phyloP scores from a whole-genome alignment of 495 filamentous ascomycete genomes.

The Articulospora tetracladia region DNA sequence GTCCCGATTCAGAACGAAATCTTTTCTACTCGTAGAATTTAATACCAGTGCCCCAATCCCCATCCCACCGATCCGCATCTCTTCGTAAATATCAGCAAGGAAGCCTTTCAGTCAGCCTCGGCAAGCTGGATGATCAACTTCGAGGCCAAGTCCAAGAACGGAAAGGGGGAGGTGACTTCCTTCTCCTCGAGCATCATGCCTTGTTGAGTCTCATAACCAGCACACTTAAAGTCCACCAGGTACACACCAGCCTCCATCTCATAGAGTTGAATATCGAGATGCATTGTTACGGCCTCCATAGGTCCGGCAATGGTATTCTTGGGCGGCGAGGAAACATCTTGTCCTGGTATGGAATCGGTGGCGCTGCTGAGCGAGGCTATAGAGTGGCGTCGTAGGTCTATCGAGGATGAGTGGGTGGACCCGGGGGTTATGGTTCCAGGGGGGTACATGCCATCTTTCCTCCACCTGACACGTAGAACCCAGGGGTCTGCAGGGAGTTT shows the following conservation, averaged over 20 bases:
- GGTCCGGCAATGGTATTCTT: constrained; percentile 30
- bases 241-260: constrained; percentile 90
- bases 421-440: constrained; percentile 26
- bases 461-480: constrained; percentile 88
- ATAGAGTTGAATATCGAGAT: constrained; percentile 95
- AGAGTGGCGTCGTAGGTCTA: constrained; percentile 27
- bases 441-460: constrained; percentile 65
- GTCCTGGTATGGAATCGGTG: constrained; percentile 20
- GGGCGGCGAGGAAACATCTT: constrained; percentile 25
- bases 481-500: constrained; percentile 89
- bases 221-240: constrained; percentile 97
- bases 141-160: constrained; percentile 72
- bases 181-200: constrained; percentile 62
- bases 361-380: constrained; percentile 32
- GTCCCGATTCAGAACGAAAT: neutral
- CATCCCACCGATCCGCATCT: neutral
- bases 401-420: constrained; percentile 26
- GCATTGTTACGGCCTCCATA: constrained; percentile 67
- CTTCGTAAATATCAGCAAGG: neutral
- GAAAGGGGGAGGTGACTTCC: constrained; percentile 70
- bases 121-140: constrained; percentile 73
- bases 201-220: constrained; percentile 82
- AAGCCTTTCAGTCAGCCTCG: constrained; percentile 49
- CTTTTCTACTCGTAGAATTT: neutral
- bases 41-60: neutral